Conservation (phyloP, 2,329 filamentous ascomycete genomes). For the Aspergillus proliferans region DNA sequence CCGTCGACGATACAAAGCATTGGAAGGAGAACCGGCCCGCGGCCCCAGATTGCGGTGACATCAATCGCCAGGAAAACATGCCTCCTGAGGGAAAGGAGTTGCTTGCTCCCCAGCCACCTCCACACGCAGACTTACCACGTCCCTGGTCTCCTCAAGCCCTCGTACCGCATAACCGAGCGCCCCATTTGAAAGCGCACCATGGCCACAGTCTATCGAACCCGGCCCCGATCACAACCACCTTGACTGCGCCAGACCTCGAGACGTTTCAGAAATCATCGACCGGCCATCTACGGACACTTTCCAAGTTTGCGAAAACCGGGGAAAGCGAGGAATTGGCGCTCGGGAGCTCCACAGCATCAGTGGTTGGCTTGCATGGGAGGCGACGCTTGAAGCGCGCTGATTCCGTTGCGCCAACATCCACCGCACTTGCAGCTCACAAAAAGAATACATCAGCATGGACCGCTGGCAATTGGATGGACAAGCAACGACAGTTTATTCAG, state of each 20-base stretch:
- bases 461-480: slow-evolving; percentile 95
- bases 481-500: slow-evolving; percentile 90
- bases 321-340: slow-evolving; percentile 76
- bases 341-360: slow-evolving; percentile 71
- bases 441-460: slow-evolving; percentile 64
- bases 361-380: slow-evolving; percentile 78
- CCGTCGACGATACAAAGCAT: slow-evolving; percentile 50
- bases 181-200: slow-evolving; percentile 24
- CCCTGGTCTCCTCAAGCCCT: slow-evolving; percentile 19
- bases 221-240: slow-evolving; percentile 35
- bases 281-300: slow-evolving; percentile 79
- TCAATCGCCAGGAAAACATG: slow-evolving; percentile 24
- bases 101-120: slow-evolving; percentile 18
- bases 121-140: slow-evolving; percentile 15
- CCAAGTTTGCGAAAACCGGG: slow-evolving; percentile 69
- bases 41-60: slow-evolving; percentile 26
- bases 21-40: slow-evolving; percentile 28
- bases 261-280: slow-evolving; percentile 83
- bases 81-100: slow-evolving; percentile 17
- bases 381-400: slow-evolving; percentile 69
- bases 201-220: slow-evolving; percentile 25
- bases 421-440: slow-evolving; percentile 37
- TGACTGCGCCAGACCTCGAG: slow-evolving; percentile 68
- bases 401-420: slow-evolving; percentile 43
- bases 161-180: slow-evolving; percentile 24